Evolutionary conservation across 257 asterid species (phyloP), one percentile per base, ranked within the genome.

Genomic region (Gentiana macrophylla): DNA sequence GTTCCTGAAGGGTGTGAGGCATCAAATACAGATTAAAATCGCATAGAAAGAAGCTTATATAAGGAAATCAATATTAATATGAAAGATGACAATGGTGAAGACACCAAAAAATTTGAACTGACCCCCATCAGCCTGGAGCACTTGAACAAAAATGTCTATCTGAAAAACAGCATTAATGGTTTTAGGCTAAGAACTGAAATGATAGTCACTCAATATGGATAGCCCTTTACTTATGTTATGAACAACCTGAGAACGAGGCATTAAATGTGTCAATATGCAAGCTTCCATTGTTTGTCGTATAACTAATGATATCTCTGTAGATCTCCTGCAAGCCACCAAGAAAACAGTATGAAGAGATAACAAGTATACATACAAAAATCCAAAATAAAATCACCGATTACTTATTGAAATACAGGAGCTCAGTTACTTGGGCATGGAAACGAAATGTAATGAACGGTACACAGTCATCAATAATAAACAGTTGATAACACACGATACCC

Each of bases 81-180:
- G 6, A 10, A 41, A 41, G 6, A 41, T 4, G 11, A 41, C 6
- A 41, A 41, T 41, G 9, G 6, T 5, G 9, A 41, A 4, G 46
- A 10, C 24, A 24, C 46, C 46, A 41, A 10, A 10, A 3, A 56
- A 11, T 44, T 47, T 52, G 57, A 58, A 49, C 74, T 65, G 74
- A 89, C 95, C 97, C 69, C 99, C 97, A 67, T 92, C 99, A 56
- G 99, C 99, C 75, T 92, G 97, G 61, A 92, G 97, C 77, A 88
- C 99, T 75, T 88, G 97, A 74, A 88, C 91, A 78, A 81, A n/a
- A 38, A 92, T 92, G 65, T 92, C 97, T 57, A 92, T 88, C 99
- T 92, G 91, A 60, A 70, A 77, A 63, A 55, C 8, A 56, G 59
- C 64, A 53, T 35, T 38, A 24, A 44, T 37, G 24, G 58, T 41